phyloP scores from a whole-genome alignment of 352 stramenopile genomes.

The Sclerospora graminicola region DNA sequence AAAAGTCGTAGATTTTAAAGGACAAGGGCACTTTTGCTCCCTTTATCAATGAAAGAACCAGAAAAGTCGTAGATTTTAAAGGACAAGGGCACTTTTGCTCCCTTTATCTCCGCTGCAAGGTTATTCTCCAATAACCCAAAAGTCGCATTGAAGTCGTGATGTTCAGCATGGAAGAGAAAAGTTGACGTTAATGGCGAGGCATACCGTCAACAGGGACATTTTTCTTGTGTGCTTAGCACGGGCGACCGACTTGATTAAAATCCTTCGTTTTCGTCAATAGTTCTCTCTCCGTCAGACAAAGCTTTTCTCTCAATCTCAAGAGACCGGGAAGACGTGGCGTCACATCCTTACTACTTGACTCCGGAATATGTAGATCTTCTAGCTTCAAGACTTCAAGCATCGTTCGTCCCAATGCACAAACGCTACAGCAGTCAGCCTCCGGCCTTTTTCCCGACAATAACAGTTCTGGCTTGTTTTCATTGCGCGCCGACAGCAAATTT shows the following conservation, averaged over 20 bases:
- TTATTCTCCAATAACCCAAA: constrained; percentile 23
- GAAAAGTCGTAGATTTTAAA: constrained; percentile 27
- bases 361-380: constrained; percentile 11
- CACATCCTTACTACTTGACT: constrained; percentile 8
- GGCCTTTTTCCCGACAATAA: constrained; percentile 47
- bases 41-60: constrained; percentile 16
- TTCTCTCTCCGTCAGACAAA: constrained; percentile 5
- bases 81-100: constrained; percentile 9
- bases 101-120: constrained; percentile 10
- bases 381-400: constrained; percentile 19
- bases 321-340: constrained; percentile 8
- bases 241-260: too few relatives aligned
- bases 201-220: too few relatives aligned
- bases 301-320: constrained; percentile 1
- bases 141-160: constrained; percentile 14
- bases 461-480: not conserved
- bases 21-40: too few relatives aligned
- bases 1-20: too few relatives aligned
- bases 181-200: too few relatives aligned
- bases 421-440: constrained; percentile 26
- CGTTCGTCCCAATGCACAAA: constrained; percentile 28
- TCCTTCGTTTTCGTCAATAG: not conserved
- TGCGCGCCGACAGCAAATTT: constrained; percentile 22
- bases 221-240: too few relatives aligned
- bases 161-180: too few relatives aligned